phyloP scores from a whole-genome alignment of 306 rosid genomes.

The Oemleria cerasiformis region DNA sequence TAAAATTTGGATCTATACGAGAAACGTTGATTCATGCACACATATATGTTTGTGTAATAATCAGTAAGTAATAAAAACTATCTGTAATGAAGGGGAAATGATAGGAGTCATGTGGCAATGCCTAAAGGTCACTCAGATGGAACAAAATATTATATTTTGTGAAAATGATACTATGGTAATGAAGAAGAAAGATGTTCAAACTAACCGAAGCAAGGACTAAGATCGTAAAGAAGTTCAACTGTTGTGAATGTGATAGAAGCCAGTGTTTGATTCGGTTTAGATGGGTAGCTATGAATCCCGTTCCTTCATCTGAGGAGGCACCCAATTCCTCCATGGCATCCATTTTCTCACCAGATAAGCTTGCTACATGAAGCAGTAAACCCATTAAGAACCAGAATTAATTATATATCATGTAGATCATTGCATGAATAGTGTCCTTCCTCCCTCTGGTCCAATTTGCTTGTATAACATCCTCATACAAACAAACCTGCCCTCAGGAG shows the following conservation, averaged over 20 bases:
- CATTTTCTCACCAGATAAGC: conserved; percentile 59
- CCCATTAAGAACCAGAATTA: not conserved
- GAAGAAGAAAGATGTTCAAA: conserved; percentile 30
- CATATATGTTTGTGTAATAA: not conserved
- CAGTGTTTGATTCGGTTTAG: conserved; percentile 61
- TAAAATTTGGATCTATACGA: not conserved
- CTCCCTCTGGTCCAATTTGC: not conserved
- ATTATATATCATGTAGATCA: not conserved
- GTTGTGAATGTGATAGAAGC: conserved; percentile 78
- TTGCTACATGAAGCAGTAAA: conserved; percentile 46
- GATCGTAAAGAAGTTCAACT: conserved; percentile 76
- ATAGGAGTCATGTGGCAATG: not conserved
- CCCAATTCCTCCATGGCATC: conserved; percentile 74
- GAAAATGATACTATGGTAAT: conserved; percentile 8
- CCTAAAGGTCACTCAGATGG: not conserved
- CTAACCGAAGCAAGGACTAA: conserved; percentile 97
- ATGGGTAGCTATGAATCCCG: conserved; percentile 47
- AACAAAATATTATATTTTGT: not conserved
- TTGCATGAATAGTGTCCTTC: conserved; percentile 1
- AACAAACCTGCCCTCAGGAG: not conserved
- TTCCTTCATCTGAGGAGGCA: conserved; percentile 46
- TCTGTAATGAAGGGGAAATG: not conserved
- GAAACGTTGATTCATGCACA: not conserved
- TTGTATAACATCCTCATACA: not conserved
- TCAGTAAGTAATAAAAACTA: not conserved